These are phyloP conservation scores for Pseudopyrenochaeta lycopersici DNA, from an alignment of 2,329 filamentous ascomycete genomes.

Conservation along the genomic window DNA sequence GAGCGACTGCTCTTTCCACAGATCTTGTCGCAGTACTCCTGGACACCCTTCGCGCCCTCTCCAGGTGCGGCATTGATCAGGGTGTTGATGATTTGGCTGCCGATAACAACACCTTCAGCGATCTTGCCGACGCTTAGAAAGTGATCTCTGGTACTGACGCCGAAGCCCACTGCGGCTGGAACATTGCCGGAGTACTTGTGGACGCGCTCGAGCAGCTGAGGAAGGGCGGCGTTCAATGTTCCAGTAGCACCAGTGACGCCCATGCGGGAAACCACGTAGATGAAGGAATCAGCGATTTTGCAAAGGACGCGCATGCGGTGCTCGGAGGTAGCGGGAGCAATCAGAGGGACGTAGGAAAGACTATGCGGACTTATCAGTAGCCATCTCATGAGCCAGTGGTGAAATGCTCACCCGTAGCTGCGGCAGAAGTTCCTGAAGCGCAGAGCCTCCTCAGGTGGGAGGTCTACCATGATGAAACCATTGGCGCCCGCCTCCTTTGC, in stretches of 20 bases:
- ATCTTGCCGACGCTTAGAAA: constrained; percentile 85
- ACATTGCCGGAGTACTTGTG: constrained; percentile 92
- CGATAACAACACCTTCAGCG: constrained; percentile 94
- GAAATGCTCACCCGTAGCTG: constrained; percentile 69
- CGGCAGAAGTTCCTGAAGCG: constrained; percentile 88
- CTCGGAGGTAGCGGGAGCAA: constrained; percentile 92
- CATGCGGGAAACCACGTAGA: constrained; percentile 98
- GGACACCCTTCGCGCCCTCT: constrained; percentile 74
- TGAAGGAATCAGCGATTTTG: constrained; percentile 96
- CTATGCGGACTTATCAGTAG: constrained; percentile 51
- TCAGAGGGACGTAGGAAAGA: constrained; percentile 95
- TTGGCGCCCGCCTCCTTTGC: constrained; percentile 86
- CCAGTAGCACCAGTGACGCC: constrained; percentile 93
- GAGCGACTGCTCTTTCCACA: constrained; percentile 64
- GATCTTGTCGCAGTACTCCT: constrained; percentile 85
- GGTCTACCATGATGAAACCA: constrained; percentile 95
- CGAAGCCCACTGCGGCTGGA: constrained; percentile 92
- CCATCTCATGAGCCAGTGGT: neutral
- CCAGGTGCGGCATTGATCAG: constrained; percentile 74
- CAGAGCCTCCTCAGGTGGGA: constrained; percentile 94
- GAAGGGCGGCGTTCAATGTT: constrained; percentile 80
- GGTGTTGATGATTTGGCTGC: constrained; percentile 90
- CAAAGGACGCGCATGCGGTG: constrained; percentile 94
- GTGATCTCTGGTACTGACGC: constrained; percentile 94
- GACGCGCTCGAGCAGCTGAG: constrained; percentile 82